Base-by-base conservation (phyloP, 176 grass and related monocot genomes). In the Coix lacrymajobi region DNA sequence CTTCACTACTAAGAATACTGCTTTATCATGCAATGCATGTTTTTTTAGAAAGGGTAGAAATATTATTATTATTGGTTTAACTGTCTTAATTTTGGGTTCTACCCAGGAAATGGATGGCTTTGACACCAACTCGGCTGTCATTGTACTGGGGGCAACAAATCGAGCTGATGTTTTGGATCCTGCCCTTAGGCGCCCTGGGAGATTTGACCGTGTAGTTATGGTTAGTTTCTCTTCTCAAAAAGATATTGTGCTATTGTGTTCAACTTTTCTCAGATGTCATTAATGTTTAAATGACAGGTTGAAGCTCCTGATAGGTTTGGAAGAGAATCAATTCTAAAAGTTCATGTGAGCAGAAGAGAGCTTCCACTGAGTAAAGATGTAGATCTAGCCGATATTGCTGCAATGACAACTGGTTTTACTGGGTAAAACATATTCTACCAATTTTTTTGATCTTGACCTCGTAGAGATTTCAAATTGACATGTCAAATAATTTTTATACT, bases 321-420 rank as follows among this genome's bases (percentile, higher is more conserved):
- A 69, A 96, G 97, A 73, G 93, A 99, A 90, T 80, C 92, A 68
- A 99, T 99, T 88, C 83, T 99, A n/a, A 88, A n/a, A 76, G 97
- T 99, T 81, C 97, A 99, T 79, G 93, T 86, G 46, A 90, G 30
- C 25, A 93, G 89, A 85, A 99, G 93, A 81, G 97, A 99, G 76
- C 93, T 99, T 81, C 97, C 97, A 20, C 88, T 99, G 62, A 77
- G 88, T 66, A 82, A 92, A 63, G 93, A 96, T 99, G 97, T 99
- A 25, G 65, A 99, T 92, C 91, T 99, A 56, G 79, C 78, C 14
- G 85, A 92, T 69, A 96, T 99, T 96, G 93, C 97, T 37, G 81
- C 91, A 73, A 99, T 99, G 97, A 99, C 97, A 87, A 96, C 97
- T 87, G 97, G 97, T 83, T 96, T 96, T 86, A 99, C 97, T 73